Conservation (phyloP, 225 moss, liverwort and hornwort genomes). For the Asterella californica region DNA sequence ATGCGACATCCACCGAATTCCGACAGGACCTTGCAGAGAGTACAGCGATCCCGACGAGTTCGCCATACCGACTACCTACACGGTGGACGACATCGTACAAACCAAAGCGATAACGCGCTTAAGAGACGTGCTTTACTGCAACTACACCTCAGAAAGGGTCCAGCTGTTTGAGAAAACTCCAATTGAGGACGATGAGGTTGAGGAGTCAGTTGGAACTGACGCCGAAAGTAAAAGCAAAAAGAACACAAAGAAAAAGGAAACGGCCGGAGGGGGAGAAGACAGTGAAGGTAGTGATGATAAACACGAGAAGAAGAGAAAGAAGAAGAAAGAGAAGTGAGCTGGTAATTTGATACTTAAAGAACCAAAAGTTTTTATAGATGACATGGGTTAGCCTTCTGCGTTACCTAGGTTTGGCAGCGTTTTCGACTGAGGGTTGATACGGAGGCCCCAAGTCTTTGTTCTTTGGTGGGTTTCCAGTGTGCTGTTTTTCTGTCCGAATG, state of each 20-base stretch:
- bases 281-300: not conserved
- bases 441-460: no score
- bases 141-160: conserved; percentile 28
- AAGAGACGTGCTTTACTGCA: conserved; percentile 29
- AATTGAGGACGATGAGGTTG: conserved; percentile 30
- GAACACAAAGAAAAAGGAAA: conserved; percentile 3
- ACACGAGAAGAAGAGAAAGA: not conserved
- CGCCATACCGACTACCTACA: conserved; percentile 37
- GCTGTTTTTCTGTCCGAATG: no score
- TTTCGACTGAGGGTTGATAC: no score
- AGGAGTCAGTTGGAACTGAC: conserved; percentile 9
- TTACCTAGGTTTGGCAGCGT: not conserved
- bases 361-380: not conserved
- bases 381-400: not conserved
- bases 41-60: conserved; percentile 27
- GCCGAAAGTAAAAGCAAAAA: conserved; percentile 15
- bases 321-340: not conserved
- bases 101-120: conserved; percentile 29
- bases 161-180: conserved; percentile 34
- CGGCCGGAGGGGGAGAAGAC: not conserved
- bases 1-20: conserved; percentile 11
- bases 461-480: no score
- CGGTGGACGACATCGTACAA: conserved; percentile 29
- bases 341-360: not conserved
- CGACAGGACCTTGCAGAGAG: conserved; percentile 1